Percentiles rank a stretch among this genome's conserved stretches.
Conservation (phyloP, 805 yeast genomes). For the Limtongia smithiae region DNA sequence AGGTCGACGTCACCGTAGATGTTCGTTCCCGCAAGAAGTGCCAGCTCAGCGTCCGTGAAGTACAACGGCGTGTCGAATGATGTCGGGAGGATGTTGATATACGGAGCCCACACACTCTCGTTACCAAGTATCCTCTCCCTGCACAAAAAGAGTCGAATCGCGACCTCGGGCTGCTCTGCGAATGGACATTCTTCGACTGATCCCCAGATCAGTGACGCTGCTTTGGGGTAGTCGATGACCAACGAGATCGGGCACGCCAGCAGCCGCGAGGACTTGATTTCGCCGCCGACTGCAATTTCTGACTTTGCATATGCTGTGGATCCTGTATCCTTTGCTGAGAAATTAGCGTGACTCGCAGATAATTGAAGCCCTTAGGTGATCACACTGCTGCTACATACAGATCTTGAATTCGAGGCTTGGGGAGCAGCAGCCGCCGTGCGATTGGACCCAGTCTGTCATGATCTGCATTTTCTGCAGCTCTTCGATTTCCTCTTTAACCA, state of each 20-base stretch:
- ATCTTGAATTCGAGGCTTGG: conserved; percentile 6
- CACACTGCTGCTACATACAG: conserved; percentile 4
- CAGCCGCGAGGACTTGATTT: background rate
- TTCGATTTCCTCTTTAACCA: background rate
- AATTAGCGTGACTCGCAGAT: no score
- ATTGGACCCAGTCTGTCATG: conserved; percentile 13
- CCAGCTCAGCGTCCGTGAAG: conserved; percentile 56
- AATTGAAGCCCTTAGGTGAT: conserved; percentile 11
- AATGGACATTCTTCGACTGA: conserved; percentile 7
- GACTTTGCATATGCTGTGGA: conserved; percentile 15
- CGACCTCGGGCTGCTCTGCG: conserved; percentile 9
- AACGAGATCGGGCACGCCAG: conserved; percentile 20
- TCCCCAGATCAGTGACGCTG: conserved; percentile 10
- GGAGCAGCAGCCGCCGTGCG: conserved; percentile 20
- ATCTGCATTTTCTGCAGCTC: conserved; percentile 4
- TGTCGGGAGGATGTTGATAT: conserved; percentile 50
- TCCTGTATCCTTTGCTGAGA: conserved; percentile 15
- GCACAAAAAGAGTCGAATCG: conserved; percentile 21
- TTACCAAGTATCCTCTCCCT: conserved; percentile 9
- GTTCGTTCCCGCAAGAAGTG: conserved; percentile 63
- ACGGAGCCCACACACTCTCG: conserved; percentile 42
- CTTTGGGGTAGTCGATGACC: conserved; percentile 20
- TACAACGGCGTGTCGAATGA: conserved; percentile 59
- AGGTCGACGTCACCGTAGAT: conserved; percentile 52
- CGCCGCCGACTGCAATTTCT: conserved; percentile 1